Percentiles rank a stretch among this genome's conserved stretches.
Conservation (phyloP, 139 green algal genomes). For the Chlamydomonas schloesseri region DNA sequence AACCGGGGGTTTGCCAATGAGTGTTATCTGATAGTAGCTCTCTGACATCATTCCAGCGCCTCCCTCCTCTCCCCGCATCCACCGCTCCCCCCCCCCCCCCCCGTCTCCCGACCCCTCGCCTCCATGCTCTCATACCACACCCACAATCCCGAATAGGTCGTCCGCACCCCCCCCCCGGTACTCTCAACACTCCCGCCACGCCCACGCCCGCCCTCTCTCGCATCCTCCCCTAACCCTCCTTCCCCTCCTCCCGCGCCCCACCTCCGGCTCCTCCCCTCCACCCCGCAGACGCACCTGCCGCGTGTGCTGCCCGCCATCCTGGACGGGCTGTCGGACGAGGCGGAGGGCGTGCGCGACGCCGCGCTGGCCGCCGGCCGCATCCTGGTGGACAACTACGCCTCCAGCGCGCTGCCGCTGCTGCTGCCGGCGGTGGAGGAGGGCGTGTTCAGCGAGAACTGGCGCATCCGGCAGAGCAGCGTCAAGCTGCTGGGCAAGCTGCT, state of each 20-base stretch:
- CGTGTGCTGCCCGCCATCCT: conserved; percentile 90
- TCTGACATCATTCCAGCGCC: no score
- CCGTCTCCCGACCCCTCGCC: no score
- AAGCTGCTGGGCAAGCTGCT: conserved; percentile 97
- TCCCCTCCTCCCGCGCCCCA: background rate
- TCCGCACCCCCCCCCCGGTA: no score
- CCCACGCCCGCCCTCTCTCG: no score
- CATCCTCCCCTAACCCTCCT: background rate
- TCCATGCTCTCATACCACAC: no score
- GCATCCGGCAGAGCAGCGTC: conserved; percentile 93
- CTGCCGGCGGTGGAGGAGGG: conserved; percentile 94
- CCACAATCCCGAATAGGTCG: no score
- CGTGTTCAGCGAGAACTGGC: conserved; percentile 91
- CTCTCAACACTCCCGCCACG: no score
- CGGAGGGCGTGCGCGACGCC: conserved; percentile 93
- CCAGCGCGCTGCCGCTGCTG: conserved; percentile 83
- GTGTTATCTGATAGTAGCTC: no score
- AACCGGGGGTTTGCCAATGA: no score
- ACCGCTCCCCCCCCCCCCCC: no score
- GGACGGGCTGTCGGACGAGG: conserved; percentile 94
- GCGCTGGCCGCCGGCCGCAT: conserved; percentile 81
- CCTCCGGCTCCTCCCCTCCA: conserved; percentile 30
- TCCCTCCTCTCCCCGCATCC: no score
- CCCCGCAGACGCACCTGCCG: conserved; percentile 71
- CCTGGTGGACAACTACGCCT: conserved; percentile 89